A percentile compares a stretch with the other conserved stretches of the same genome.
Conservation (phyloP, 164 flowering plant species). For the Stephania cephalantha region DNA sequence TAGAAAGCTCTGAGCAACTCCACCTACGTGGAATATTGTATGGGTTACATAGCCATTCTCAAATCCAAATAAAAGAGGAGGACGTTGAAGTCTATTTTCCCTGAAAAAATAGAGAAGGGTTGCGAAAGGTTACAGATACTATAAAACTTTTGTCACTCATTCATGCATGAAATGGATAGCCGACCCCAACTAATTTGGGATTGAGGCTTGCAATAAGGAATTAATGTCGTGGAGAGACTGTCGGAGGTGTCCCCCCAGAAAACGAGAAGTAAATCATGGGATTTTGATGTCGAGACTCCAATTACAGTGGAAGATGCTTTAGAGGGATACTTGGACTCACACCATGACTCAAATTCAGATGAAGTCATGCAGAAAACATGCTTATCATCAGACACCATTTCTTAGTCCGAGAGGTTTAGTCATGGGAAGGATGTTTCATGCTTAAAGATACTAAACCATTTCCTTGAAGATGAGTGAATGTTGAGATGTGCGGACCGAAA, state of each 20-base stretch:
- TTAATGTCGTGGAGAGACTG: slow-evolving; percentile 80
- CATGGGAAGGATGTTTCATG: slow-evolving; percentile 21
- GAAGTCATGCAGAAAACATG: slow-evolving; percentile 12
- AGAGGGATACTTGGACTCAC: slow-evolving; percentile 32
- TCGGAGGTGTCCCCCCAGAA: slow-evolving; percentile 32
- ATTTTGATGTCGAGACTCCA: slow-evolving; percentile 37
- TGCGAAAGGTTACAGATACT: too few species aligned
- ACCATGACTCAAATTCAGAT: slow-evolving; percentile 27
- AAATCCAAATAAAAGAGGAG: too few species aligned
- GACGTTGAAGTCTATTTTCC: too few species aligned
- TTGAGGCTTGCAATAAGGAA: too few species aligned
- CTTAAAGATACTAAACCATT: slow-evolving; percentile 15
- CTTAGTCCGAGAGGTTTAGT: slow-evolving; percentile 18
- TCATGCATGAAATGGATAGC: too few species aligned
- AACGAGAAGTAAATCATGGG: slow-evolving; percentile 33
- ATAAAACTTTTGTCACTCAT: too few species aligned
- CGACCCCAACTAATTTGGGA: too few species aligned
- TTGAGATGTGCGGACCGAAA: too few species aligned
- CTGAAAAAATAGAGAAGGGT: too few species aligned
- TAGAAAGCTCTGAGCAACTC: background rate
- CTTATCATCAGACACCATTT: slow-evolving; percentile 22
- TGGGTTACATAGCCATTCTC: too few species aligned
- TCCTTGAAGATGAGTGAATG: slow-evolving; percentile 20
- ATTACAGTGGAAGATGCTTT: slow-evolving; percentile 71
- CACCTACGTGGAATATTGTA: too few species aligned